These are phyloP conservation scores for Pyrenopolyporus hunteri DNA, from an alignment of 495 filamentous ascomycete species.

Conservation along the genomic window DNA sequence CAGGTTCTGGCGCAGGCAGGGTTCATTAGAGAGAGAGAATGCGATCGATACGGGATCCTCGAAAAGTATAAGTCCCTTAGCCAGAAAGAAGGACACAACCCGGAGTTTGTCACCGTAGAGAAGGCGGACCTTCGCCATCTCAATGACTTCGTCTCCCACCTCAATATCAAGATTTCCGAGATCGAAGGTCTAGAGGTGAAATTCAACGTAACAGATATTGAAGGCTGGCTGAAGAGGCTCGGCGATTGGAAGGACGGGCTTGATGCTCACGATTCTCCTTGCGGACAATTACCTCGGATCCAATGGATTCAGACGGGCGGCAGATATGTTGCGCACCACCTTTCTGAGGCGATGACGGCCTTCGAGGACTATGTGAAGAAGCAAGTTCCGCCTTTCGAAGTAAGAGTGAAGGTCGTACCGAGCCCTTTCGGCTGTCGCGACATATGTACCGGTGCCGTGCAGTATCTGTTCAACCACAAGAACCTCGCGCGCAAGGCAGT, in stretches of 20 bases:
- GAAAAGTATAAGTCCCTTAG: neutral
- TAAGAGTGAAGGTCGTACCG: conserved; percentile 1
- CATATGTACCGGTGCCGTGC: neutral
- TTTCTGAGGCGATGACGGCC: conserved; percentile 10
- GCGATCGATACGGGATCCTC: conserved; percentile 8
- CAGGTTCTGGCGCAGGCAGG: conserved; percentile 7
- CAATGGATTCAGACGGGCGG: conserved; percentile 6
- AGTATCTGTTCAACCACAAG: conserved; percentile 14
- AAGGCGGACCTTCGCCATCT: conserved; percentile 13
- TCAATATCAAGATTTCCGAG: conserved; percentile 12
- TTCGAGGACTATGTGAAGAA: conserved; percentile 8
- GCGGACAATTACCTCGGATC: conserved; percentile 6
- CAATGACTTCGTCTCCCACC: conserved; percentile 15
- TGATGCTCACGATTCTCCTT: neutral
- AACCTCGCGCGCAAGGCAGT: conserved; percentile 5
- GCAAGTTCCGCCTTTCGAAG: neutral
- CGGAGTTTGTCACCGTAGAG: neutral
- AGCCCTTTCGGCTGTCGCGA: too few relatives aligned
- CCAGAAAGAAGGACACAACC: neutral
- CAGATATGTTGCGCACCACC: conserved; percentile 7
- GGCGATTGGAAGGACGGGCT: neutral
- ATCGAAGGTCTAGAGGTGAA: neutral
- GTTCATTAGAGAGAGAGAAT: conserved; percentile 1
- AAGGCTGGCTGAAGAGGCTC: neutral
- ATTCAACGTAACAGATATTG: neutral